These are phyloP conservation scores for Chrysanthemum seticuspe DNA, from an alignment of 129 eudicot genomes.

Conservation along the genomic window DNA sequence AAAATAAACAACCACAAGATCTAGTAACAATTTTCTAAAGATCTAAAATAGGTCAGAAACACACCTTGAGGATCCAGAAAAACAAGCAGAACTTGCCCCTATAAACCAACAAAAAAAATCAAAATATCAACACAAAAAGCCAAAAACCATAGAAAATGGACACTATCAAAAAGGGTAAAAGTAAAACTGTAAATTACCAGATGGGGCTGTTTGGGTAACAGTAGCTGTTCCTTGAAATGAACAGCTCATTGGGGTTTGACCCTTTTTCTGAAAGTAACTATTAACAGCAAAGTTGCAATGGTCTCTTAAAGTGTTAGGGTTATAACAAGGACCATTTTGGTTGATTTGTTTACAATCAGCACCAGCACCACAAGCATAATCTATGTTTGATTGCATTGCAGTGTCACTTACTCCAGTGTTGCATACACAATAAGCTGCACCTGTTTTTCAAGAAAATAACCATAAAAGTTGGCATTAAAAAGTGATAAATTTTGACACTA, in stretches of 20 bases:
- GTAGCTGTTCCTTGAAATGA: conserved; percentile 54
- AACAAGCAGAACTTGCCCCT: conserved; percentile 55
- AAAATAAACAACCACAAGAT: conserved; percentile 20
- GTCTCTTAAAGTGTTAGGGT: conserved; percentile 62
- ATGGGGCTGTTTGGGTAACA: conserved; percentile 30
- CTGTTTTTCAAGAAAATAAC: conserved; percentile 29
- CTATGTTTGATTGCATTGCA: conserved; percentile 56
- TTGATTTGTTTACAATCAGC: conserved; percentile 65
- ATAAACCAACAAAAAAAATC: conserved; percentile 20
- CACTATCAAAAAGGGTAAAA: conserved; percentile 22
- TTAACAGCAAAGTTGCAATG: conserved; percentile 83
- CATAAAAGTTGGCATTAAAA: not conserved
- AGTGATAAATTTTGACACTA: not conserved
- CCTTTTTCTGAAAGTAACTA: conserved; percentile 64
- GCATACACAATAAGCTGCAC: conserved; percentile 68
- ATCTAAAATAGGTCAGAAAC: not conserved
- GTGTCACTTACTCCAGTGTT: conserved; percentile 50
- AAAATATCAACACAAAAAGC: not conserved
- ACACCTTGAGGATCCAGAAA: conserved; percentile 61
- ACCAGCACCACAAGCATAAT: conserved; percentile 84
- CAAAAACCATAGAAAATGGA: not conserved
- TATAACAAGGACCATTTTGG: conserved; percentile 62
- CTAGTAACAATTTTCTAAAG: conserved; percentile 19
- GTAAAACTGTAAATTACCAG: conserved; percentile 29
- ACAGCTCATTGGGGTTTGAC: conserved; percentile 44